A percentile compares a stretch with the other conserved stretches of the same genome.
Conservation (phyloP, 352 stramenopile species). For the Globisporangium ultimum region DNA sequence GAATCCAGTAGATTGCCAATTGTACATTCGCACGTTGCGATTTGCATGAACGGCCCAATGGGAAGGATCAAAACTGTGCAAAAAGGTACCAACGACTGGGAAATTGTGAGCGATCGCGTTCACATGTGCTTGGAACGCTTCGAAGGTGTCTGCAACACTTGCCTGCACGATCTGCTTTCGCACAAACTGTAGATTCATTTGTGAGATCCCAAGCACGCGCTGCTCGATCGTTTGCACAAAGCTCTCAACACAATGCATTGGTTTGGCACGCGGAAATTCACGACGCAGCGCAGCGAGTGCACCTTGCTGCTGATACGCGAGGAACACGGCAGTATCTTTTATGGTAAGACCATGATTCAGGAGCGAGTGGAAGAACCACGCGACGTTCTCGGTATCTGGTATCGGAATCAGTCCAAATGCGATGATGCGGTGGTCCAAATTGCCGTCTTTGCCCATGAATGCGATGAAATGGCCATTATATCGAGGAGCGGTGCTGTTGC, state of each 20-base stretch:
- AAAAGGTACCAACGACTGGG: conserved; percentile 42
- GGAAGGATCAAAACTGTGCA: conserved; percentile 54
- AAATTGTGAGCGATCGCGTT: conserved; percentile 3
- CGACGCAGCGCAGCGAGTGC: conserved; percentile 50
- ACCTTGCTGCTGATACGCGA: conserved; percentile 53
- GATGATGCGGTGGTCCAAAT: conserved; percentile 60
- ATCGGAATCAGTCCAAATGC: conserved; percentile 67
- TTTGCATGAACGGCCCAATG: conserved; percentile 71
- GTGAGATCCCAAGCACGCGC: conserved; percentile 57
- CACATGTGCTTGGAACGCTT: conserved; percentile 9
- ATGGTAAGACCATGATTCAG: conserved; percentile 49
- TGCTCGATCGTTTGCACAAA: conserved; percentile 64
- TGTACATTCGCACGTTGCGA: conserved; percentile 56
- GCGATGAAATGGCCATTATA: conserved; percentile 64
- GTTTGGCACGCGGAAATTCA: conserved; percentile 48
- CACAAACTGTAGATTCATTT: conserved; percentile 54
- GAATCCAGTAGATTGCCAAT: conserved; percentile 37
- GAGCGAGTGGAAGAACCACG: conserved; percentile 65
- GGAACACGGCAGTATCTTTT: conserved; percentile 53
- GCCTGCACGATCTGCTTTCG: conserved; percentile 49
- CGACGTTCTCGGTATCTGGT: conserved; percentile 64
- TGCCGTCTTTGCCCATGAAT: conserved; percentile 65
- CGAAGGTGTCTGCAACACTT: conserved; percentile 30
- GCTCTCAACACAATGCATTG: conserved; percentile 73
- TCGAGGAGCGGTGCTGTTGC: neutral